Evolutionary conservation across 164 flowering plant genomes (phyloP).

Genomic region (Umbellularia californica): DNA sequence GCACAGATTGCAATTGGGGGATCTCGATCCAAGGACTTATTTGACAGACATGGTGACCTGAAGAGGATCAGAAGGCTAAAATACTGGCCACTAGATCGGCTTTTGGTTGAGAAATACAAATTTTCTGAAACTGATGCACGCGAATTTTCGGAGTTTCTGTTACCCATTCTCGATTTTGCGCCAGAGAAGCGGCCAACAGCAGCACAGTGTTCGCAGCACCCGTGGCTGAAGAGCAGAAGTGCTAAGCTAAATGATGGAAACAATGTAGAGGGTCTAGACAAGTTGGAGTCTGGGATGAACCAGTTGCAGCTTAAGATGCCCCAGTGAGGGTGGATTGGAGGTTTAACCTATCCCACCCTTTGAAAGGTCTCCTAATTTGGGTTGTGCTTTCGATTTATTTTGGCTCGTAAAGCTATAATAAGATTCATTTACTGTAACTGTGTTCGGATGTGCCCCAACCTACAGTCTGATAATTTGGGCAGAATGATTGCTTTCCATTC

Average conservation of each 20-base stretch:
- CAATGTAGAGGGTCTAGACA: slow-evolving; percentile 30
- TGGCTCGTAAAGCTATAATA: slow-evolving; percentile 14
- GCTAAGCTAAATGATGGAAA: slow-evolving; percentile 20
- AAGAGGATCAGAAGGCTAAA: slow-evolving; percentile 87
- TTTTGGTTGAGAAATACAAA: slow-evolving; percentile 65
- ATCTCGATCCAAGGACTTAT: slow-evolving; percentile 72
- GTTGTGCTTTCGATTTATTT: slow-evolving; percentile 24
- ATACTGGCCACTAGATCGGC: slow-evolving; percentile 55
- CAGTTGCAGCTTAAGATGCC: slow-evolving; percentile 49
- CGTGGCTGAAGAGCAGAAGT: slow-evolving; percentile 54
- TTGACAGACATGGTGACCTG: slow-evolving; percentile 87
- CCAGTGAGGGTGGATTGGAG: slow-evolving; percentile 28
- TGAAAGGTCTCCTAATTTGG: slow-evolving; percentile 13
- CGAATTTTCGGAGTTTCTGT: slow-evolving; percentile 68
- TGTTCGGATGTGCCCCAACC: neutral
- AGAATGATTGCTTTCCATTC: neutral
- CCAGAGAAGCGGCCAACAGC: slow-evolving; percentile 96
- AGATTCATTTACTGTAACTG: slow-evolving; percentile 11
- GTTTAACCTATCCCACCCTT: slow-evolving; percentile 4
- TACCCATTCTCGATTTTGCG: slow-evolving; percentile 77
- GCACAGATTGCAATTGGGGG: slow-evolving; percentile 75
- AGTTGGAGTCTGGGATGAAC: slow-evolving; percentile 44
- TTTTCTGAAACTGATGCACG: slow-evolving; percentile 63
- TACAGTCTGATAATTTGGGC: neutral
- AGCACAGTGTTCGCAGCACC: slow-evolving; percentile 74